Evolutionary conservation across 352 stramenopile genomes (phyloP).

Genomic region (Globisporangium camurandrum): DNA sequence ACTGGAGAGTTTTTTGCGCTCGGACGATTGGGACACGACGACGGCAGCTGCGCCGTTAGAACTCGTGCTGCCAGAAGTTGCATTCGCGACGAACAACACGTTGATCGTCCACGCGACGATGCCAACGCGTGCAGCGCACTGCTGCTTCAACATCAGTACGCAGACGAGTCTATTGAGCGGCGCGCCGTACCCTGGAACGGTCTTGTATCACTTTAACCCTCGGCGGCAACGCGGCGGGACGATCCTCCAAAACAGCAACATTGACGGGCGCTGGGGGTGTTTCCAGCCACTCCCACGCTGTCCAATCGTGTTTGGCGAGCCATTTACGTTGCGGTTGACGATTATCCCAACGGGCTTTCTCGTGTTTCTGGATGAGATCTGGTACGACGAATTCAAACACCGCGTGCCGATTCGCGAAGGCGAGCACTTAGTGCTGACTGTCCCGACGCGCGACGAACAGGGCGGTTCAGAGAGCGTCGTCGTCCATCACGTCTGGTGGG

Average conservation of each 20-base stretch:
- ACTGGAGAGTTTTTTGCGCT: constrained; percentile 68
- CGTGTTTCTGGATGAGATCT: constrained; percentile 76
- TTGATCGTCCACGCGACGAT: constrained; percentile 76
- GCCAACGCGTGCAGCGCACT: constrained; percentile 46
- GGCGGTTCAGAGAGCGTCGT: constrained; percentile 61
- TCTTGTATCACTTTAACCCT: constrained; percentile 79
- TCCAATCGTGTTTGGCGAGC: constrained; percentile 63
- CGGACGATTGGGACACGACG: constrained; percentile 75
- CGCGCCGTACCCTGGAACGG: constrained; percentile 60
- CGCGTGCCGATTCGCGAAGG: constrained; percentile 78
- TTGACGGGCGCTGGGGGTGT: constrained; percentile 68
- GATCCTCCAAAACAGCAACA: constrained; percentile 81
- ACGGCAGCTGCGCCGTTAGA: constrained; percentile 45
- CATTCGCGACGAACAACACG: constrained; percentile 82
- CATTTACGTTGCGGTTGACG: constrained; percentile 72
- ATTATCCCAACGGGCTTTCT: constrained; percentile 63
- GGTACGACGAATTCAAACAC: constrained; percentile 80
- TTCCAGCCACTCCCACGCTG: constrained; percentile 57
- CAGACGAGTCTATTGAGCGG: constrained; percentile 63
- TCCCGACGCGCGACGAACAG: constrained; percentile 69
- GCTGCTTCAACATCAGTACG: constrained; percentile 75
- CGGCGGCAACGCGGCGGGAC: constrained; percentile 50
- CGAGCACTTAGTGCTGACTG: constrained; percentile 70
- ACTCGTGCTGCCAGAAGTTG: constrained; percentile 62
- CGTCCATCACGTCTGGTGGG: constrained; percentile 82